Conservation (phyloP, 23 red algal genomes). For the Pyropia haitanensis region DNA sequence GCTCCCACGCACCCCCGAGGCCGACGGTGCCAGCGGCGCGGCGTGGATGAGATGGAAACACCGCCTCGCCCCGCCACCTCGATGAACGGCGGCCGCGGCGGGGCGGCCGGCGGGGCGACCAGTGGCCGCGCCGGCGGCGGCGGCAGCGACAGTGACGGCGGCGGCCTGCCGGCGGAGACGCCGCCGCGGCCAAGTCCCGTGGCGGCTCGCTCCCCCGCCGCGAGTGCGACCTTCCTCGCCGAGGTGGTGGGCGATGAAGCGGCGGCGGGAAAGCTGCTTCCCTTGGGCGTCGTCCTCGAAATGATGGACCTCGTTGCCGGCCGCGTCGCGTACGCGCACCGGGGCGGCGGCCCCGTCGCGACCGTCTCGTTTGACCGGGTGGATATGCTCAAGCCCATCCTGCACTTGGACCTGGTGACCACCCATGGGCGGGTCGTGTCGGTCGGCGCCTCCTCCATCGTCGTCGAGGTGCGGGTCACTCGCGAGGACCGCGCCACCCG, state of each 20-base stretch:
- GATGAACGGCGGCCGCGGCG: too few species aligned
- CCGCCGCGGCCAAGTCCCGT: too few species aligned
- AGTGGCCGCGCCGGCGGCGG: too few species aligned
- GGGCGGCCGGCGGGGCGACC: too few species aligned
- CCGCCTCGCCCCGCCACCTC: too few species aligned
- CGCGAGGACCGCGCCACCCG: not conserved
- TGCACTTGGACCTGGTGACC: conserved; percentile 3
- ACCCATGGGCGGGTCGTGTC: not conserved
- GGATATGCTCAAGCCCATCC: not conserved
- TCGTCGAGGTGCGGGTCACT: not conserved
- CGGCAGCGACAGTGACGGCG: too few species aligned
- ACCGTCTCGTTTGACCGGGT: conserved; percentile 12
- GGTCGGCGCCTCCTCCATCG: conserved; percentile 3
- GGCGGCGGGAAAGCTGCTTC: not conserved
- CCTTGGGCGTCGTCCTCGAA: not conserved
- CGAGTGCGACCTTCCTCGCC: conserved; percentile 1
- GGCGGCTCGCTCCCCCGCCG: not conserved
- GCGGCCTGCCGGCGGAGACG: too few species aligned
- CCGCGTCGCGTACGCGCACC: not conserved
- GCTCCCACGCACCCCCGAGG: too few species aligned
- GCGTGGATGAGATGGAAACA: too few species aligned
- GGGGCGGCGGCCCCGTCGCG: not conserved
- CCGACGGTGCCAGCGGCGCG: too few species aligned
- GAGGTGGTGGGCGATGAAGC: conserved; percentile 6
- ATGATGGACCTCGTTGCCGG: conserved; percentile 6